These are phyloP conservation scores for Pythium sp. DNA, from an alignment of 352 stramenopile species.

Conservation along the genomic window DNA sequence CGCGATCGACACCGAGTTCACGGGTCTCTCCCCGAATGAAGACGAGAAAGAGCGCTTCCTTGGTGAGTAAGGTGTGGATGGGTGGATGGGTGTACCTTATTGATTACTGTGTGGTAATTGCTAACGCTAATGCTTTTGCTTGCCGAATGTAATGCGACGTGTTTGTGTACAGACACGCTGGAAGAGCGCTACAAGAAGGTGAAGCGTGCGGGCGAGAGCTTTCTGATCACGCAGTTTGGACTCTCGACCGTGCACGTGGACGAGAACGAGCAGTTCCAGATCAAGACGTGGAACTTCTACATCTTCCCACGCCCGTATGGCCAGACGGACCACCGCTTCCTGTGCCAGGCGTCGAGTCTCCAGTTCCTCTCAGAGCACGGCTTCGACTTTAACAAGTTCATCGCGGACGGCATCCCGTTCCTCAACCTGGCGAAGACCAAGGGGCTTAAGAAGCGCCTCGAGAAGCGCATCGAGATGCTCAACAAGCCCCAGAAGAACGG, in stretches of 20 bases:
- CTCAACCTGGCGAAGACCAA: slow-evolving; percentile 55
- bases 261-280: slow-evolving; percentile 45
- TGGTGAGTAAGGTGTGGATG: slow-evolving; percentile 18
- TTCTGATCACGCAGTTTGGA: slow-evolving; percentile 82
- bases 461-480: slow-evolving; percentile 57
- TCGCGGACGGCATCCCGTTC: slow-evolving; percentile 79
- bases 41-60: slow-evolving; percentile 61
- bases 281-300: slow-evolving; percentile 89
- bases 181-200: slow-evolving; percentile 78
- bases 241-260: slow-evolving; percentile 73
- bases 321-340: slow-evolving; percentile 64
- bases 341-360: slow-evolving; percentile 78
- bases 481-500: slow-evolving; percentile 53
- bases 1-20: slow-evolving; percentile 85
- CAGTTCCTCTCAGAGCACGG: slow-evolving; percentile 81
- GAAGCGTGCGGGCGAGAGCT: slow-evolving; percentile 70
- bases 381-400: slow-evolving; percentile 89
- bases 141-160: background rate
- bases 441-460: slow-evolving; percentile 45
- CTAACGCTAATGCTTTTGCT: background rate
- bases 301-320: slow-evolving; percentile 72
- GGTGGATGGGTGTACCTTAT: background rate
- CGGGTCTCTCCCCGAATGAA: slow-evolving; percentile 67
- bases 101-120: background rate
- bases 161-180: slow-evolving; percentile 46